Percentiles rank a stretch among this genome's conserved stretches.
Evolutionary conservation across 495 filamentous ascomycete genomes (phyloP).

Genomic region (Daldinia concentrica): DNA sequence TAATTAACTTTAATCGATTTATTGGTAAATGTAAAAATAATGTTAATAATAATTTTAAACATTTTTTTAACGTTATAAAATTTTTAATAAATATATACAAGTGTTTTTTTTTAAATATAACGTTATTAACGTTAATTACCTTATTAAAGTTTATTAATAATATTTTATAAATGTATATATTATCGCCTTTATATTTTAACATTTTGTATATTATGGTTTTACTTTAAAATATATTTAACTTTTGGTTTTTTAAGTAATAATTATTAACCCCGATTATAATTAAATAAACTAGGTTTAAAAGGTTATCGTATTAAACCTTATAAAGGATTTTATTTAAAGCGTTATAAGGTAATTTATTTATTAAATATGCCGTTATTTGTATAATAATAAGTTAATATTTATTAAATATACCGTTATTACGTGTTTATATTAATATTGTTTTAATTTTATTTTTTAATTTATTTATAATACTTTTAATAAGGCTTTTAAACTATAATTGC

Average conservation of each 20-base stretch:
- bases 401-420: background rate
- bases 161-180: background rate
- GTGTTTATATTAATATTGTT: background rate
- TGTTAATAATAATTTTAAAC: background rate
- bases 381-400: background rate
- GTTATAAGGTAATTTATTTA: background rate
- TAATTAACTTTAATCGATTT: background rate
- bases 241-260: conserved; percentile 1
- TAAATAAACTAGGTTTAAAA: background rate
- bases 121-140: background rate
- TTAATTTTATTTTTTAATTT: background rate
- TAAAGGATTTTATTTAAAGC: background rate
- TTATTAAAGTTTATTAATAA: background rate
- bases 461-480: background rate
- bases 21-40: background rate
- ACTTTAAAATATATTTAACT: background rate
- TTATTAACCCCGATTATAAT: background rate
- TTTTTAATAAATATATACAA: background rate
- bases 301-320: background rate
- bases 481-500: background rate
- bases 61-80: background rate
- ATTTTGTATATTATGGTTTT: background rate
- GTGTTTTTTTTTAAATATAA: conserved; percentile 2
- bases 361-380: background rate
- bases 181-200: background rate